Conservation (phyloP, 2,329 filamentous ascomycete genomes). For the Daldinia eschscholtzii region DNA sequence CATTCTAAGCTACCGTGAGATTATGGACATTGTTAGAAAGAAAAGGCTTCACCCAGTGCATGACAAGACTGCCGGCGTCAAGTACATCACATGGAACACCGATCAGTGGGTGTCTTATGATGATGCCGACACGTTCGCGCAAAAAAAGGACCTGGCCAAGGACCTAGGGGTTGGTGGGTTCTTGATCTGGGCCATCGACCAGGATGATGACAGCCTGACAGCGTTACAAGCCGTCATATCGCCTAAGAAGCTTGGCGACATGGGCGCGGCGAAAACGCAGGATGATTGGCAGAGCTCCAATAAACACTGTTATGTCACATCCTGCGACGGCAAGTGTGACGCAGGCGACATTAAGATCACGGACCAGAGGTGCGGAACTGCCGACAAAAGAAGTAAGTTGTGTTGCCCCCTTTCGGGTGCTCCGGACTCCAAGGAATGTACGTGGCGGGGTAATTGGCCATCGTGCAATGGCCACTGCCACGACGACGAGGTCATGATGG, state of each 20-base stretch:
- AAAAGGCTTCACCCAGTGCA: not conserved
- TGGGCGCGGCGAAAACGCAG: not conserved
- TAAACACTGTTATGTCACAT: conserved; percentile 48
- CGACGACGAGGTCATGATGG: conserved; percentile 51
- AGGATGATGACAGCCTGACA: conserved; percentile 43
- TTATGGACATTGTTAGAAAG: not conserved
- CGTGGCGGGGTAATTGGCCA: conserved; percentile 50
- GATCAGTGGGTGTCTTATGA: conserved; percentile 10
- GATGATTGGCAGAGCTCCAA: not conserved
- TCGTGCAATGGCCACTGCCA: conserved; percentile 54
- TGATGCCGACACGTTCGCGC: not conserved
- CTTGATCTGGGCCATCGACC: conserved; percentile 54
- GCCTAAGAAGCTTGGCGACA: conserved; percentile 8
- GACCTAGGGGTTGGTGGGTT: conserved; percentile 13
- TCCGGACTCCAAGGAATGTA: conserved; percentile 50
- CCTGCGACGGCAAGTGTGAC: conserved; percentile 44
- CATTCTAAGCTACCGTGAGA: not conserved
- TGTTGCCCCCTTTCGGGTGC: conserved; percentile 52
- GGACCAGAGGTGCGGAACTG: not conserved
- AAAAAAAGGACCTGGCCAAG: not conserved
- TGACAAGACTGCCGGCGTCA: not conserved
- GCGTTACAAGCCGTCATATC: conserved; percentile 39
- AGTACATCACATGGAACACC: not conserved
- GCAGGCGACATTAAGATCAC: not conserved
- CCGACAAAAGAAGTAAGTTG: conserved; percentile 41